These are phyloP conservation scores for Elongisporangium undulatum DNA, from an alignment of 352 stramenopile species.

Conservation along the genomic window DNA sequence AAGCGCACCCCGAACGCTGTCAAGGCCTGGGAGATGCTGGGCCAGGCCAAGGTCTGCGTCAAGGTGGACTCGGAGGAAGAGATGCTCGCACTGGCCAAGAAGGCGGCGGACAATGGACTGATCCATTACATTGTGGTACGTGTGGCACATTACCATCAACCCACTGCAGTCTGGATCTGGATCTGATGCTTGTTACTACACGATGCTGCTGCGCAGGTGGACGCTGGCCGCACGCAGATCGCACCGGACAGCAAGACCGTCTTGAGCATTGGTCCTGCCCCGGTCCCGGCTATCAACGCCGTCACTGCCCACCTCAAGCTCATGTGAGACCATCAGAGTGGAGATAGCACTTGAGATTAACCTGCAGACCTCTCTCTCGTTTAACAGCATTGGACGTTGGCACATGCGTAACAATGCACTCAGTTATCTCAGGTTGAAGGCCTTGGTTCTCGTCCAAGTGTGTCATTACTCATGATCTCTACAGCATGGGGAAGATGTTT, in stretches of 20 bases:
- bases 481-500: slow-evolving; percentile 48
- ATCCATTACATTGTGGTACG: slow-evolving; percentile 80
- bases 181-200: slow-evolving; percentile 6
- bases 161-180: too few species aligned
- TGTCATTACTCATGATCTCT: too few species aligned
- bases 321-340: slow-evolving; percentile 38
- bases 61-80: slow-evolving; percentile 85
- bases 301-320: slow-evolving; percentile 84
- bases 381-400: neutral
- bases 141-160: neutral
- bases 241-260: slow-evolving; percentile 83
- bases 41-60: slow-evolving; percentile 83
- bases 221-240: slow-evolving; percentile 84
- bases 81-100: slow-evolving; percentile 63
- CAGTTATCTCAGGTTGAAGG: neutral
- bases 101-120: slow-evolving; percentile 54
- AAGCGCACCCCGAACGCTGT: slow-evolving; percentile 71
- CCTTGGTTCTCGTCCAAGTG: too few species aligned
- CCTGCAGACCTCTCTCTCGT: neutral
- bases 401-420: neutral
- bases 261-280: slow-evolving; percentile 69
- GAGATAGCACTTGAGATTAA: too few species aligned
- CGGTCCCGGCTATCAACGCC: slow-evolving; percentile 60
- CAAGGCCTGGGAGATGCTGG: slow-evolving; percentile 74
- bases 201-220: slow-evolving; percentile 30